A percentile compares a stretch with the other conserved stretches of the same genome.
Evolutionary conservation across 2,329 filamentous ascomycete species (phyloP).

Genomic region (Fusarium sp.): DNA sequence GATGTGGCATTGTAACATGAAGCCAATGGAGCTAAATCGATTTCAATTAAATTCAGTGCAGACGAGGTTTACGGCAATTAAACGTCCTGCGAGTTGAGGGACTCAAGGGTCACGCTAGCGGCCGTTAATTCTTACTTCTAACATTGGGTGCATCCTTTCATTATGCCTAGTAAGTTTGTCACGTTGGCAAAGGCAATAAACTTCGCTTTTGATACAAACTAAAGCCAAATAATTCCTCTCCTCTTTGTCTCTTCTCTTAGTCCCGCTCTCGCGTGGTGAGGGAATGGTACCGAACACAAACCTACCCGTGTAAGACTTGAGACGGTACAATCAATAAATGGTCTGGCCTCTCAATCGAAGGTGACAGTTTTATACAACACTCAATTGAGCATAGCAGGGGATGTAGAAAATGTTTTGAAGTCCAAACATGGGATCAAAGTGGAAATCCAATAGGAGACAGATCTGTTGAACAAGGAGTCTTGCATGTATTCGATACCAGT

Average conservation of each 20-base stretch:
- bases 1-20: conserved; percentile 4
- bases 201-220: neutral
- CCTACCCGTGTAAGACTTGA: conserved; percentile 3
- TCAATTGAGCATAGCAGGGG: conserved; percentile 5
- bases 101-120: conserved; percentile 41
- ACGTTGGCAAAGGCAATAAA: neutral
- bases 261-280: neutral
- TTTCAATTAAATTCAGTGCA: conserved; percentile 12
- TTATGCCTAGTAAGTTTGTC: conserved; percentile 16
- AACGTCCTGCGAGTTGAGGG: conserved; percentile 23
- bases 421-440: neutral
- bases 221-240: neutral
- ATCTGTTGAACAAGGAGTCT: neutral
- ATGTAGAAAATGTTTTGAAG: neutral
- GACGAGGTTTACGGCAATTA: conserved; percentile 32
- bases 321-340: conserved; percentile 17
- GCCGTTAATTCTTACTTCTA: conserved; percentile 40
- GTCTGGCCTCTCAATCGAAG: conserved; percentile 21
- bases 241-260: neutral
- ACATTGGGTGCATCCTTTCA: conserved; percentile 23
- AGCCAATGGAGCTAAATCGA: neutral
- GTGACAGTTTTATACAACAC: conserved; percentile 8
- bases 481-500: neutral
- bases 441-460: no score
- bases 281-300: neutral